Conservation (phyloP, 2,329 filamentous ascomycete species). For the Penicillium sclerotiorum region DNA sequence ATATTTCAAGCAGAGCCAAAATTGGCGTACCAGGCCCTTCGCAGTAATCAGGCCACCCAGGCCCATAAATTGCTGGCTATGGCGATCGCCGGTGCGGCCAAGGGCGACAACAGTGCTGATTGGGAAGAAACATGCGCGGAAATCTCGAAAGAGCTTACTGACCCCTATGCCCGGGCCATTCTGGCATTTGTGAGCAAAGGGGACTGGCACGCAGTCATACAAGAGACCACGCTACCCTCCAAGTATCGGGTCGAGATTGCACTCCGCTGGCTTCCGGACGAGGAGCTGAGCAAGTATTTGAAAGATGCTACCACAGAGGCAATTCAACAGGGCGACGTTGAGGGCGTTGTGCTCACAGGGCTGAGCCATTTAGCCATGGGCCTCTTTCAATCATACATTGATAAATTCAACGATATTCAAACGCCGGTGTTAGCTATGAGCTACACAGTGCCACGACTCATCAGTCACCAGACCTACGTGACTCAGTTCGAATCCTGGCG, state of each 20-base stretch:
- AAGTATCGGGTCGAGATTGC: conserved; percentile 64
- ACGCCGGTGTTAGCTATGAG: conserved; percentile 64
- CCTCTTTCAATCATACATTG: conserved; percentile 63
- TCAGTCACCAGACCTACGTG: conserved; percentile 56
- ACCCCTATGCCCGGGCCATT: conserved; percentile 64
- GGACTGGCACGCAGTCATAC: conserved; percentile 61
- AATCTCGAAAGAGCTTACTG: conserved; percentile 63
- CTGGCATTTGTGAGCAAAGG: conserved; percentile 62
- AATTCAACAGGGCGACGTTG: conserved; percentile 59
- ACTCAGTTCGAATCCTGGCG: conserved; percentile 62
- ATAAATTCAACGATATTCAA: conserved; percentile 63
- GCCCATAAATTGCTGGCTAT: conserved; percentile 60
- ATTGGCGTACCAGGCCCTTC: conserved; percentile 59
- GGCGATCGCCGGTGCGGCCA: conserved; percentile 51
- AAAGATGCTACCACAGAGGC: conserved; percentile 55
- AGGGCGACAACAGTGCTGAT: conserved; percentile 54
- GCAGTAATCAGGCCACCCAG: conserved; percentile 55
- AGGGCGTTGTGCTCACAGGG: conserved; percentile 65
- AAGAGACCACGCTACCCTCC: conserved; percentile 60
- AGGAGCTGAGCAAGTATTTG: conserved; percentile 55
- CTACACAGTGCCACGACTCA: conserved; percentile 60
- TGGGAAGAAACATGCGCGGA: conserved; percentile 65
- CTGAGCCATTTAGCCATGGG: conserved; percentile 60
- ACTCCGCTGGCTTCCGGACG: conserved; percentile 54
- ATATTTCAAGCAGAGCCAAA: conserved; percentile 63